phyloP scores from a whole-genome alignment of 805 yeast species.

The Metschnikowia aberdeeniae region DNA sequence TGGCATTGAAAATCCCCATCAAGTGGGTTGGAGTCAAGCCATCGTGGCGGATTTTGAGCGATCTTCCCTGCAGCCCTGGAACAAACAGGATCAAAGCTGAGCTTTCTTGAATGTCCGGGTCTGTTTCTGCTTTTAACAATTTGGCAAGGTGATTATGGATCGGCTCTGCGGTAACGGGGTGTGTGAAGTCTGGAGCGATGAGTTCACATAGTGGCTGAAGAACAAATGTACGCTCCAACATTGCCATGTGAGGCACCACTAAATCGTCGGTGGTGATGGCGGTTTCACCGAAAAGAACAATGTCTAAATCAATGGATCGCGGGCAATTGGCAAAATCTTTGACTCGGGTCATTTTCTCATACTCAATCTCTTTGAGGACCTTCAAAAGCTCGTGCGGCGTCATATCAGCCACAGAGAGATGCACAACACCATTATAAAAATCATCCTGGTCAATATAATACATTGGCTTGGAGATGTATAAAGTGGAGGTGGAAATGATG shows the following conservation, averaged over 20 bases:
- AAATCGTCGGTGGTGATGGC: constrained; percentile 55
- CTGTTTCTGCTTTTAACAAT: constrained; percentile 31
- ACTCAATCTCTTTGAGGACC: constrained; percentile 72
- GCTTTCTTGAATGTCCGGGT: constrained; percentile 48
- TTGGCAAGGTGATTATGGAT: constrained; percentile 62
- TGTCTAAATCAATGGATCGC: constrained; percentile 84
- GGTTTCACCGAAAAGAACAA: constrained; percentile 62
- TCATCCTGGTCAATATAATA: constrained; percentile 74
- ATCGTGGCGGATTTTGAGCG: constrained; percentile 41
- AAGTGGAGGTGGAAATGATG: constrained; percentile 63
- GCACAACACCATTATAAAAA: constrained; percentile 80
- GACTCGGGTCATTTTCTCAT: constrained; percentile 60
- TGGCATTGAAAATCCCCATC: constrained; percentile 86
- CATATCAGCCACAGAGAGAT: constrained; percentile 52
- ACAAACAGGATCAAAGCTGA: constrained; percentile 46
- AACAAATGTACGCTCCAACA: constrained; percentile 90
- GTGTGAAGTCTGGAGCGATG: constrained; percentile 58
- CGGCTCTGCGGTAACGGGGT: constrained; percentile 87
- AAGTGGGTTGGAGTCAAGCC: constrained; percentile 52
- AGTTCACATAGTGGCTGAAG: constrained; percentile 84
- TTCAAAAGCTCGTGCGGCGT: constrained; percentile 61
- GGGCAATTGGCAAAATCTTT: constrained; percentile 90
- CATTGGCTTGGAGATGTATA: constrained; percentile 92
- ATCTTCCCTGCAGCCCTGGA: constrained; percentile 32
- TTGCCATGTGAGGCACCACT: constrained; percentile 78